phyloP scores from a whole-genome alignment of 139 green algal genomes.

The Ettlia oleoabundans region DNA sequence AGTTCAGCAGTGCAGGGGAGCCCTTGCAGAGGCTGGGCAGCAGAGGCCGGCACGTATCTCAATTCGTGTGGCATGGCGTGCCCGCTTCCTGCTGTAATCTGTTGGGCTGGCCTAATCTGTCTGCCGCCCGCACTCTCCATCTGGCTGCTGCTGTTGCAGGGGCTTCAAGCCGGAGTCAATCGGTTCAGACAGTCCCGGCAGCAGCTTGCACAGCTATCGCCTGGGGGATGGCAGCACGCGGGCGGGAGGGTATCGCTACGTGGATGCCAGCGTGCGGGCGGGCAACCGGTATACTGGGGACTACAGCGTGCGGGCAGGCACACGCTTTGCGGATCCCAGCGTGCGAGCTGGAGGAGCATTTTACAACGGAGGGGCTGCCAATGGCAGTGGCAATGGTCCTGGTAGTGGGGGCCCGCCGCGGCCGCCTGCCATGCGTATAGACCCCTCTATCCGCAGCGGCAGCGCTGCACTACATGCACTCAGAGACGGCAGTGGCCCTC shows the following conservation, averaged over 20 bases:
- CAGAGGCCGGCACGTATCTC: too few species aligned
- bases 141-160: not conserved
- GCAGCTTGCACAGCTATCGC: constrained; percentile 2
- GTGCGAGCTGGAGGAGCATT: constrained; percentile 28
- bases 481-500: not conserved
- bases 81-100: too few species aligned
- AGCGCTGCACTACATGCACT: not conserved
- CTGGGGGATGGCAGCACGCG: not conserved
- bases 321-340: constrained; percentile 12
- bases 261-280: not conserved
- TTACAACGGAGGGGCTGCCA: not conserved
- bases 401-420: too few species aligned
- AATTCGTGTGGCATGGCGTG: too few species aligned
- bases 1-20: too few species aligned
- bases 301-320: not conserved
- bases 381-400: not conserved
- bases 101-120: not conserved
- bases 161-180: not conserved
- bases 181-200: constrained; percentile 11
- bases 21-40: too few species aligned
- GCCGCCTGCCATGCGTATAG: not conserved
- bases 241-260: constrained; percentile 19
- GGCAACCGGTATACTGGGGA: constrained; percentile 3
- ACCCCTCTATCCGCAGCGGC: constrained; percentile 1
- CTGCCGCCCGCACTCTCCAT: not conserved